Evolutionary conservation across 257 asterid species (phyloP).

Genomic region (Ocimum tenuiflorum): DNA sequence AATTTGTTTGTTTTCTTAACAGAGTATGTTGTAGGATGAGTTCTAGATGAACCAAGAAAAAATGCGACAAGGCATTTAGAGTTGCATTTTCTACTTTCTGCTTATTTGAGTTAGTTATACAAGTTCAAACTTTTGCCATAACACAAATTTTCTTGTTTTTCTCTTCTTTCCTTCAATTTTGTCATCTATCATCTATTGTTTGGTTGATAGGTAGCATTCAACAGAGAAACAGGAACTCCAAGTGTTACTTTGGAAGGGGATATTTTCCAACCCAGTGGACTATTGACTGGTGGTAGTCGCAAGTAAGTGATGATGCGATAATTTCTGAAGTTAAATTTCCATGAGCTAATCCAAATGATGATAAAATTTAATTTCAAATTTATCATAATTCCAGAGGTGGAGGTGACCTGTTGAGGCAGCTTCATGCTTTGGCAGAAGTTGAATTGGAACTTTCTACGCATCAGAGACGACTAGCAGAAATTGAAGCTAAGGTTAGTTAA

Average conservation of each 20-base stretch:
- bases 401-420: slow-evolving; percentile 76
- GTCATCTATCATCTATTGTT: slow-evolving; percentile 11
- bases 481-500: slow-evolving; percentile 61
- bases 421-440: slow-evolving; percentile 77
- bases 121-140: neutral
- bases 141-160: neutral
- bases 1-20: neutral
- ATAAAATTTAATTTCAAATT: neutral
- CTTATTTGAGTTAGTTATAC: neutral
- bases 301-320: slow-evolving; percentile 43
- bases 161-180: slow-evolving; percentile 1
- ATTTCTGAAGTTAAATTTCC: slow-evolving; percentile 12
- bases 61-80: neutral
- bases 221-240: slow-evolving; percentile 53
- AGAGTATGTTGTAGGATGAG: slow-evolving; percentile 1
- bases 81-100: neutral
- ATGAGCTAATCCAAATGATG: neutral
- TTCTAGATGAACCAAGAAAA: neutral
- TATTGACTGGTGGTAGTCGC: slow-evolving; percentile 97
- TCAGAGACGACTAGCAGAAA: slow-evolving; percentile 55
- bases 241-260: slow-evolving; percentile 86
- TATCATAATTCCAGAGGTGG: slow-evolving; percentile 64
- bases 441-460: slow-evolving; percentile 57
- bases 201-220: slow-evolving; percentile 68
- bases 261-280: slow-evolving; percentile 92